Base-by-base conservation (phyloP, 176 grass and related monocot genomes). In the Oryza meridionalis region DNA sequence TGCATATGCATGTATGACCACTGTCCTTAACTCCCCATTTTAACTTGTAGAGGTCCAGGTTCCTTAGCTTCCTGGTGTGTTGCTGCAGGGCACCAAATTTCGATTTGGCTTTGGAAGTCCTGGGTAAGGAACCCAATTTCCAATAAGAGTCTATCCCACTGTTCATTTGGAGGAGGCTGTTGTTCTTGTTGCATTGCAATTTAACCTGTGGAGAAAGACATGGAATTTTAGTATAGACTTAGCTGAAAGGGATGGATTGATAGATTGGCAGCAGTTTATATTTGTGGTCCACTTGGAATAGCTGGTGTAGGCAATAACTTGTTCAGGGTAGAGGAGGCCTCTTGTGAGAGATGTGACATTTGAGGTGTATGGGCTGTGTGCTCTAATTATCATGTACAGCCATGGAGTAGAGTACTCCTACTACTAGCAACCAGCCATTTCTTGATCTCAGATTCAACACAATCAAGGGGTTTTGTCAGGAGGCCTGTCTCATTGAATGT, bases 371-470 rank as follows among this genome's bases (percentile, higher is more conserved):
- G 80, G 74, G 61, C 59, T 49, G 83, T 89, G 67, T 74, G 84
- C 79, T 90, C 88, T 90, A 83, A 84, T 42, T 90, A 84, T 79
- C 77, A 81, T 71, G 83, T 65, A 85, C 72, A 40, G 38, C 38
- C 6, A 8, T 40, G 38, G 7, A 40, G 38, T 40, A 40, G 38
- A 82, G 83, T 86, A 82, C 73, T 40, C 19, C 55, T 13, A 82
- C 73, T 86, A 86, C 72, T 61, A 21, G 63, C 65, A 70, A 70
- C 84, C 70, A 83, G 37, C 69, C 76, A 70, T 67, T 87, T 79
- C 67, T 81, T 68, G 19, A 68, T 90, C 66, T 87, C 81, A 87
- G 76, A 87, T 90, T 90, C 81, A 90, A 80, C 89, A 80, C 81
- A 78, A 90, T 90, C 84, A 87, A 84, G 76, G 80, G 69, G 51